Evolutionary conservation across 768 basidiomycete species (phyloP).

Genomic region (Mycena pura): DNA sequence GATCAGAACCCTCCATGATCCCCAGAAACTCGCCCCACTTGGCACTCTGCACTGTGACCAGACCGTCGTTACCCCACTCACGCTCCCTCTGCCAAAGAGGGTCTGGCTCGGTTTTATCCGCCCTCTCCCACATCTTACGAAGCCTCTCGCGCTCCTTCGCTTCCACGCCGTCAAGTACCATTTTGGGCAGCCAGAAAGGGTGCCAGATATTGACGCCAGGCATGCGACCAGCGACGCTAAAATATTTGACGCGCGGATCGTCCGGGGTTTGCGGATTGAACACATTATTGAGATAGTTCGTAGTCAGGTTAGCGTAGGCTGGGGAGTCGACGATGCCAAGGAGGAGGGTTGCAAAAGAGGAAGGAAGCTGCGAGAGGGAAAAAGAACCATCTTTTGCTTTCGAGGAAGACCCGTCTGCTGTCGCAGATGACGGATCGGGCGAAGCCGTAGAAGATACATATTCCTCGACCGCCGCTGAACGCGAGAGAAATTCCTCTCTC

Average conservation of each 20-base stretch:
- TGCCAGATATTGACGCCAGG: slow-evolving; percentile 79
- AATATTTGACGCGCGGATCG: slow-evolving; percentile 86
- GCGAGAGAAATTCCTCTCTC: slow-evolving; percentile 45
- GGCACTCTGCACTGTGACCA: slow-evolving; percentile 91
- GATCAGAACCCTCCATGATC: slow-evolving; percentile 87
- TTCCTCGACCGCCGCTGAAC: slow-evolving; percentile 14
- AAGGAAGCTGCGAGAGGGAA: slow-evolving; percentile 66
- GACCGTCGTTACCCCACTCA: slow-evolving; percentile 88
- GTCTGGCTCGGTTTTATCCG: slow-evolving; percentile 17
- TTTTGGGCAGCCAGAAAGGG: slow-evolving; percentile 96
- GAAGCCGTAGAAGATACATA: slow-evolving; percentile 16
- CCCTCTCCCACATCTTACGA: slow-evolving; percentile 43
- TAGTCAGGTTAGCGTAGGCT: slow-evolving; percentile 93
- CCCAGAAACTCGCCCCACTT: slow-evolving; percentile 98
- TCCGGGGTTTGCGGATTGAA: slow-evolving; percentile 89
- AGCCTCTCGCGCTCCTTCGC: slow-evolving; percentile 57
- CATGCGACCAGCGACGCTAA: slow-evolving; percentile 85
- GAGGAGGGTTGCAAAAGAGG: slow-evolving; percentile 86
- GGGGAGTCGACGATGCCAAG: slow-evolving; percentile 93
- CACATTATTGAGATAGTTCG: slow-evolving; percentile 74
- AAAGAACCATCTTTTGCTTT: slow-evolving; percentile 31
- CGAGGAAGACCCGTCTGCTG: slow-evolving; percentile 38
- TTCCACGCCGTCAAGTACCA: slow-evolving; percentile 89
- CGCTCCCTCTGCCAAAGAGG: slow-evolving; percentile 58
- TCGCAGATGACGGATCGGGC: slow-evolving; percentile 7